These are phyloP conservation scores for Raffaelea ambrosiae DNA, from an alignment of 2,329 filamentous ascomycete species.

Conservation along the genomic window DNA sequence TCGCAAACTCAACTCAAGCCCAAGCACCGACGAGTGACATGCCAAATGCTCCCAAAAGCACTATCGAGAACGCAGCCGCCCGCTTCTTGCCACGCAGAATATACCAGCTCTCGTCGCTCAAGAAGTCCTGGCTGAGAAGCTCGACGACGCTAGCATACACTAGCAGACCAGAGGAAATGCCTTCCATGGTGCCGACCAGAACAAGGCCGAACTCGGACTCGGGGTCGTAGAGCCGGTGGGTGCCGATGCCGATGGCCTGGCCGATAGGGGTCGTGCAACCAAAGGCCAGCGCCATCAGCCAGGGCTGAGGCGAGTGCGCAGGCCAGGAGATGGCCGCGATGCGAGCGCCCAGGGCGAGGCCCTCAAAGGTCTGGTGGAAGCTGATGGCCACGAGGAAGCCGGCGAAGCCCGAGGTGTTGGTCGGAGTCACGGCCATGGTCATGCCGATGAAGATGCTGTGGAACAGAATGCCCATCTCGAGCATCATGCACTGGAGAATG, in stretches of 20 bases:
- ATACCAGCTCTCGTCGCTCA: neutral
- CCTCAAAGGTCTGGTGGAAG: neutral
- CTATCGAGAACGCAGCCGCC: neutral
- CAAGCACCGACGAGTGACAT: neutral
- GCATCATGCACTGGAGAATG: neutral
- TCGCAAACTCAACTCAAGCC: conserved; percentile 22
- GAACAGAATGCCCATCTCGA: neutral
- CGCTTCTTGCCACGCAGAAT: neutral
- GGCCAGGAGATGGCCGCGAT: neutral
- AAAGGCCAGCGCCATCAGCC: neutral
- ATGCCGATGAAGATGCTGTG: neutral
- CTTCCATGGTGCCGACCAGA: neutral
- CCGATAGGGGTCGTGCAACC: neutral
- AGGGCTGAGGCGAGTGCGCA: neutral
- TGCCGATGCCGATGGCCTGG: neutral
- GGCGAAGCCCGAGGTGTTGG: neutral
- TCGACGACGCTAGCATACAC: neutral
- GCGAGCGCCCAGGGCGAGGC: neutral
- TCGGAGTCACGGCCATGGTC: neutral
- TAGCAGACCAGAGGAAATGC: neutral
- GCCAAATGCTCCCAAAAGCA: neutral
- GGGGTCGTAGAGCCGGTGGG: neutral
- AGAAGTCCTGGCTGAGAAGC: neutral
- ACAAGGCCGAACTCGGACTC: neutral
- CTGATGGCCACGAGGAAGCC: neutral